A percentile compares a stretch with the other conserved stretches of the same genome.
phyloP scores from a whole-genome alignment of 345 rosid genomes.

The Populus davidiana region DNA sequence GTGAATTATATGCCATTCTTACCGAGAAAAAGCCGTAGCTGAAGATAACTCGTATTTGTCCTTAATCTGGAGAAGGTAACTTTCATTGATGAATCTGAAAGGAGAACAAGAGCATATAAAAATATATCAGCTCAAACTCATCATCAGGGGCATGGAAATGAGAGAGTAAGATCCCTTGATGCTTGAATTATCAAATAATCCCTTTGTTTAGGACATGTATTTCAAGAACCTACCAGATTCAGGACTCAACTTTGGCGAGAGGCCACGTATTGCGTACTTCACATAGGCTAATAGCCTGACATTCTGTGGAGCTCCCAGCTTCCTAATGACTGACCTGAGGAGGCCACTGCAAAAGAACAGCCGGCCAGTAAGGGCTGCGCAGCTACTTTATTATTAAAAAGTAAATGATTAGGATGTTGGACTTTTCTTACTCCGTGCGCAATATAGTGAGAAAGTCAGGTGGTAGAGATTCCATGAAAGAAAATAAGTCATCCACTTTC shows the following conservation, averaged over 20 bases:
- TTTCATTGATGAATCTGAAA: constrained; percentile 38
- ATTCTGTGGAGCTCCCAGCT: constrained; percentile 60
- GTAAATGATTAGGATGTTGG: not conserved
- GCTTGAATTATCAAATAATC: too few species aligned
- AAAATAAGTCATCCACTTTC: constrained; percentile 73
- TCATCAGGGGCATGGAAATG: not conserved
- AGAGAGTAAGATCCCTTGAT: not conserved
- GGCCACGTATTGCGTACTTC: constrained; percentile 62
- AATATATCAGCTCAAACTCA: not conserved
- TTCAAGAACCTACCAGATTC: constrained; percentile 37
- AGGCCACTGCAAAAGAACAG: constrained; percentile 50
- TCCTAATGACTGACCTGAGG: constrained; percentile 55
- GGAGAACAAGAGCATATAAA: not conserved
- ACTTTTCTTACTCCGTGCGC: constrained; percentile 62
- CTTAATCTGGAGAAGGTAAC: constrained; percentile 35
- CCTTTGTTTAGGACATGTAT: not conserved
- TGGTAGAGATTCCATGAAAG: constrained; percentile 86
- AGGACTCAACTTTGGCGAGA: constrained; percentile 35
- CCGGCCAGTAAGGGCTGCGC: not conserved
- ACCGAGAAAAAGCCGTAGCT: constrained; percentile 56
- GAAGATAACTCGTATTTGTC: constrained; percentile 40
- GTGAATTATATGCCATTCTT: constrained; percentile 14
- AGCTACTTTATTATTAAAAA: not conserved
- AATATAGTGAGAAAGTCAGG: constrained; percentile 65
- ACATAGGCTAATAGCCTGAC: constrained; percentile 66